Base-by-base conservation (phyloP, 2,329 filamentous ascomycete species). In the Xylaria arbuscula region DNA sequence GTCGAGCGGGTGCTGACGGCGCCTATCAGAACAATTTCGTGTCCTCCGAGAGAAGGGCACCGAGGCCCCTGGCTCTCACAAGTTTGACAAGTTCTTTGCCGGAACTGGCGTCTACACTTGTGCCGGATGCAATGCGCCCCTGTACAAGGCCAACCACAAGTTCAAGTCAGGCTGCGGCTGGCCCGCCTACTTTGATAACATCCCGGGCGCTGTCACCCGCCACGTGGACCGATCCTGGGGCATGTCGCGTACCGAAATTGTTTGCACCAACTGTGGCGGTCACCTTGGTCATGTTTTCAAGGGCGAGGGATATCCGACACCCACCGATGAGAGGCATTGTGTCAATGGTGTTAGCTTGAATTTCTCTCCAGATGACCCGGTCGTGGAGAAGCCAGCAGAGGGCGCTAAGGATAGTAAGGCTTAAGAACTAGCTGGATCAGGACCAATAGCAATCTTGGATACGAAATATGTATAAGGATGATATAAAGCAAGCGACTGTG, bases 81-180 rank as follows among this genome's bases (percentile, higher is more conserved):
- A 91, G 80, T 98, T 92, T 80, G 91, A 99, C 84, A 93, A 95
- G 80, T 94, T 98, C 84, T 87, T 90, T 78, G 90, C 94, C 1
- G 81, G 86, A 0, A 78, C 86, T 5, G 97, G 96, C 66, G 88
- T 93, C 63, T 99, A 98, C 83, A 90, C 86, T 54, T 99, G 96
- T 81, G 93, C 92, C 19, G 96, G 89, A 61, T 99, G 96, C 85
- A 81, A 90, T 34, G 88, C 94, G 8, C 94, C 96, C 5, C 89
- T 99, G 19, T 99, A 99, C 88, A 95, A 90, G 80, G 94, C 96
- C 34, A 87, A 87, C 71, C 94, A 97, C 82, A 99, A 99, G 81
- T 99, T 99, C 87, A 93, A 93, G 81, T 97, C 93, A 19, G 93
- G 94, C 50, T 99, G 96, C 81, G 96, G 96, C 69, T 99, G 96